Evolutionary conservation across 768 basidiomycete species (phyloP).

Genomic region (Rhodotorula babjevae): DNA sequence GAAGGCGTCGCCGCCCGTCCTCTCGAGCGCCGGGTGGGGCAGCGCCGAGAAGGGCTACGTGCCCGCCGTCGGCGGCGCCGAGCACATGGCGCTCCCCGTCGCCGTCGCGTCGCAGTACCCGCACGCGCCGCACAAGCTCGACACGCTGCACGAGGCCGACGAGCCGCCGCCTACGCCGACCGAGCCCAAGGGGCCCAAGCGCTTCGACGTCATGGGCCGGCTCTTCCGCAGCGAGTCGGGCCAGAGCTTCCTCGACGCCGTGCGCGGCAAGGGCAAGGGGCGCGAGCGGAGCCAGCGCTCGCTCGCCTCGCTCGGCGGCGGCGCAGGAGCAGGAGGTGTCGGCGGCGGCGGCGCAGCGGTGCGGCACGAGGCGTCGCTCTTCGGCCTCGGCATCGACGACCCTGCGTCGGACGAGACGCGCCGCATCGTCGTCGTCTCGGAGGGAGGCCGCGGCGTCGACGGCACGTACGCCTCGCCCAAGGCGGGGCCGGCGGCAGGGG

Average conservation of each 20-base stretch:
- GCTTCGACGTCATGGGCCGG: constrained; percentile 37
- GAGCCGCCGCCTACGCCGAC: not conserved
- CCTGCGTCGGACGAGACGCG: constrained; percentile 10
- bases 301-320: not conserved
- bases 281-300: not conserved
- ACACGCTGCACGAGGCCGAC: constrained; percentile 7
- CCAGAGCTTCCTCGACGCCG: constrained; percentile 4
- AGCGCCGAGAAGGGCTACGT: not conserved
- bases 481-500: constrained; percentile 7
- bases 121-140: not conserved
- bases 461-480: not conserved
- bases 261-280: constrained; percentile 6
- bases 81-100: constrained; percentile 8
- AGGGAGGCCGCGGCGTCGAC: constrained; percentile 6
- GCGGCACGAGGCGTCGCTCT: constrained; percentile 17
- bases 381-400: constrained; percentile 28
- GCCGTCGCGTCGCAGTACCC: not conserved
- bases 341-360: constrained; percentile 3
- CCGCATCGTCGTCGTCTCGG: constrained; percentile 35
- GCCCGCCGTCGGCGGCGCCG: constrained; percentile 4
- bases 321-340: not conserved
- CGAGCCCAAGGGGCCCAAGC: constrained; percentile 2
- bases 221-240: constrained; percentile 23
- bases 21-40: not conserved
- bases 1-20: constrained; percentile 2